Conservation (phyloP, 306 rosid genomes). For the Ammopiptanthus mongolicus region DNA sequence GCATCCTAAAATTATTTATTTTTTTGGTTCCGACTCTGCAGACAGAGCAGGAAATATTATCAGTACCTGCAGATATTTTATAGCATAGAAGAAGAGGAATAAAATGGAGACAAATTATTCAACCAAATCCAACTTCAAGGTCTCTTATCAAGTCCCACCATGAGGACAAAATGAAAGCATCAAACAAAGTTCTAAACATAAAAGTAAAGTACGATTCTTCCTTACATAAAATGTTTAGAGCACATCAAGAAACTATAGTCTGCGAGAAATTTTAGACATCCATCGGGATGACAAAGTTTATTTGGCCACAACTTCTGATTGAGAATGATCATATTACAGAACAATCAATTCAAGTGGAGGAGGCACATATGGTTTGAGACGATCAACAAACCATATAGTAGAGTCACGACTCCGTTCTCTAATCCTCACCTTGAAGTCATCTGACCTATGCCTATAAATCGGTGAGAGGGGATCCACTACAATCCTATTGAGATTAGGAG, state of each 20-base stretch:
- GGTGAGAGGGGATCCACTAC: conserved; percentile 1
- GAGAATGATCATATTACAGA: too few species aligned
- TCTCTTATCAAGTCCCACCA: neutral
- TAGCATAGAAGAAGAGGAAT: neutral
- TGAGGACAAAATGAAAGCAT: neutral
- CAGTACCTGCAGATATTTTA: neutral
- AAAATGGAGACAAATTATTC: neutral
- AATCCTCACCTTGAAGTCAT: neutral
- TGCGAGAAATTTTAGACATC: neutral
- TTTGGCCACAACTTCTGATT: neutral
- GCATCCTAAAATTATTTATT: neutral
- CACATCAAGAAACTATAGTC: neutral
- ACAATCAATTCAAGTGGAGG: neutral
- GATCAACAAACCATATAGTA: neutral
- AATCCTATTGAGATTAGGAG: conserved; percentile 1
- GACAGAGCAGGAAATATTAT: neutral
- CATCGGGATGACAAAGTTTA: neutral
- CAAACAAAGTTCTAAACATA: neutral
- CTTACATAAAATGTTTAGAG: neutral
- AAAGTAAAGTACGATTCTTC: neutral
- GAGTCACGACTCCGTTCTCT: neutral
- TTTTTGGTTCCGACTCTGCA: neutral
- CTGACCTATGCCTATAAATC: neutral
- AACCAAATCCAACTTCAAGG: neutral
- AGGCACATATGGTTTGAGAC: neutral